phyloP scores from a whole-genome alignment of 208 protist genomes.

The Leishmania aethiopica region DNA sequence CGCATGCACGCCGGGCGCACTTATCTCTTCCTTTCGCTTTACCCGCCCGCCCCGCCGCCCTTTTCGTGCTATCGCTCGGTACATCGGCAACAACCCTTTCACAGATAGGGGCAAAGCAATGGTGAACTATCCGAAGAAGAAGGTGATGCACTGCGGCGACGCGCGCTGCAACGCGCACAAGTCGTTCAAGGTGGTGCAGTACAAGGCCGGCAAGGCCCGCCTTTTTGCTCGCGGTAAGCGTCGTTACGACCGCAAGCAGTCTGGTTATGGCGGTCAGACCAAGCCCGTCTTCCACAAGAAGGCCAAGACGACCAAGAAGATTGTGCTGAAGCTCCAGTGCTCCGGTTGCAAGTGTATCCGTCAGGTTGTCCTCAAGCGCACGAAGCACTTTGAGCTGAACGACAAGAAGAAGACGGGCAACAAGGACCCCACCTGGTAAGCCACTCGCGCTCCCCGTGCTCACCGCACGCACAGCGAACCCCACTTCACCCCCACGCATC shows the following conservation, averaged over 20 bases:
- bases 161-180: slow-evolving; percentile 95
- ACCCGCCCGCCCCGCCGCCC: too few species aligned
- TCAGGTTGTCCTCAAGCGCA: slow-evolving; percentile 97
- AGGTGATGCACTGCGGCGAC: slow-evolving; percentile 92
- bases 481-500: neutral
- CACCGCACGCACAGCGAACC: neutral
- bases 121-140: slow-evolving; percentile 95
- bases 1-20: neutral
- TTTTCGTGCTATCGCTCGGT: neutral
- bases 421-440: slow-evolving; percentile 93
- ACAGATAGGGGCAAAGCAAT: slow-evolving; percentile 34
- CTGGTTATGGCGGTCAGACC: slow-evolving; percentile 99
- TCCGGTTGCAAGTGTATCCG: slow-evolving; percentile 95
- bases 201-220: slow-evolving; percentile 99
- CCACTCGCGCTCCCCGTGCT: neutral
- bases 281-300: slow-evolving; percentile 99
- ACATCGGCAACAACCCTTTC: neutral
- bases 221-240: slow-evolving; percentile 98
- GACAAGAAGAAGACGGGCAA: slow-evolving; percentile 93
- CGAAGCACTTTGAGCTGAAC: slow-evolving; percentile 99
- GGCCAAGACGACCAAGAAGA: slow-evolving; percentile 99
- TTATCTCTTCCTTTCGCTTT: neutral
- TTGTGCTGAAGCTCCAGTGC: slow-evolving; percentile 99
- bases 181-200: slow-evolving; percentile 99
- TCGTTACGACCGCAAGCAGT: slow-evolving; percentile 99